phyloP scores from a whole-genome alignment of 805 yeast species.

The Kodamaea hsintzibuensis region DNA sequence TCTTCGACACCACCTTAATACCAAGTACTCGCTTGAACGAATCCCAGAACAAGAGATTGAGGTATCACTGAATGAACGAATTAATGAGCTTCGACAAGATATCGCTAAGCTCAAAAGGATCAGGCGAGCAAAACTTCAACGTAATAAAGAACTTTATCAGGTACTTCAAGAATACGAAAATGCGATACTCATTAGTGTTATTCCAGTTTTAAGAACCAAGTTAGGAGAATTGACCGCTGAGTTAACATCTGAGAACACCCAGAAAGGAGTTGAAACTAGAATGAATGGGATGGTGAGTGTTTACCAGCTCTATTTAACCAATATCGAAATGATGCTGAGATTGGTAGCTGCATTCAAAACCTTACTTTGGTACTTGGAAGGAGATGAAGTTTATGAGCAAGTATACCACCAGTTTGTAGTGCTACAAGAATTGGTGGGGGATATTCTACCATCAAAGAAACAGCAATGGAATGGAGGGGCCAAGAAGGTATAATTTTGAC shows the following conservation, averaged over 20 bases:
- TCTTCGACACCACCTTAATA: constrained; percentile 20
- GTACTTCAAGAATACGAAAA: constrained; percentile 30
- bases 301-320: constrained; percentile 9
- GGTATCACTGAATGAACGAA: constrained; percentile 14
- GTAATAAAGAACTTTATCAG: constrained; percentile 24
- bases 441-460: not conserved
- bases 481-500: no score
- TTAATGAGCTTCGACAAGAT: constrained; percentile 29
- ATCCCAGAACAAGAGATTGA: constrained; percentile 13
- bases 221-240: constrained; percentile 3
- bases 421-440: constrained; percentile 4
- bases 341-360: constrained; percentile 3
- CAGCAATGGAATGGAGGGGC: not conserved
- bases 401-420: constrained; percentile 13
- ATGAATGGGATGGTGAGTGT: constrained; percentile 7
- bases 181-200: constrained; percentile 24
- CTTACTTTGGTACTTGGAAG: constrained; percentile 8
- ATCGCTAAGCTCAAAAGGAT: constrained; percentile 25
- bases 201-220: constrained; percentile 31
- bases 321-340: constrained; percentile 9
- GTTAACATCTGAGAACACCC: not conserved
- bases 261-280: constrained; percentile 8
- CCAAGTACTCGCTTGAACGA: constrained; percentile 28
- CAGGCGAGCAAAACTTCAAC: constrained; percentile 17
- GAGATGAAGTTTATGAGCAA: constrained; percentile 2